Evolutionary conservation across 2,329 filamentous ascomycete species (phyloP), one percentile per base, ranked within the genome.

Genomic region (Cytospora piceae): DNA sequence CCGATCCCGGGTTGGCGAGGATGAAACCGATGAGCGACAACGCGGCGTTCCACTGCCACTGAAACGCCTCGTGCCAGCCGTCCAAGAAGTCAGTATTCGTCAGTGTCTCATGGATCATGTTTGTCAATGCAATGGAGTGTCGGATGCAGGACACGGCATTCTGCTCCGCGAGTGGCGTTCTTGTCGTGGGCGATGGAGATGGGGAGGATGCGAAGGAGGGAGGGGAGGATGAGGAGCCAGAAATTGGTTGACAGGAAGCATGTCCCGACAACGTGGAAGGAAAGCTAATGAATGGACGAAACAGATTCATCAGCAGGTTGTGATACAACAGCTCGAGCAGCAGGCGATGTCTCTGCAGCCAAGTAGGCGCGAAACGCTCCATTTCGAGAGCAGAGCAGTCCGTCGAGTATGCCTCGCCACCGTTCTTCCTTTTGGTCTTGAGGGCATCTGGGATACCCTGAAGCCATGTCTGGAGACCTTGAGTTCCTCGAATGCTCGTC

Each of bases 21-120:
- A 78, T 69, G 66, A 78, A 82, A 7, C 79, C 80, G 11, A 81
- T 64, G 2, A 81, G 71, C 3, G 77, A 75, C 22, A 81, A 68
- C 1, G 76, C 71, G 0, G 78, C 77, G 67, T 80, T 77, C 77
- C 79, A 81, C 69, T 80, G 79, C 72, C 75, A 80, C 42, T 78
- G 75, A 54, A 79, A 81, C 1, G 72, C 73, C 63, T 79, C 75
- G 65, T 77, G 72, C 75, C 75, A 79, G n/a, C 77, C 76, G 15
- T 67, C 68, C 8, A 80, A 63, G 20, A 79, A 69, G 1, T 72
- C 70, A 1, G 77, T 77, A 7, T 69, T 62, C 1, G 67, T 67
- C 20, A 77, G 70, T 0, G 74, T 70, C 61, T 80, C 76, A 46
- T 78, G 73, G 46, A 75, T 74, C 22, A 80, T 78, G 12, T 71